These are phyloP conservation scores for Suhomyces ambrosiae DNA, from an alignment of 1,139 yeast genomes.

Conservation along the genomic window DNA sequence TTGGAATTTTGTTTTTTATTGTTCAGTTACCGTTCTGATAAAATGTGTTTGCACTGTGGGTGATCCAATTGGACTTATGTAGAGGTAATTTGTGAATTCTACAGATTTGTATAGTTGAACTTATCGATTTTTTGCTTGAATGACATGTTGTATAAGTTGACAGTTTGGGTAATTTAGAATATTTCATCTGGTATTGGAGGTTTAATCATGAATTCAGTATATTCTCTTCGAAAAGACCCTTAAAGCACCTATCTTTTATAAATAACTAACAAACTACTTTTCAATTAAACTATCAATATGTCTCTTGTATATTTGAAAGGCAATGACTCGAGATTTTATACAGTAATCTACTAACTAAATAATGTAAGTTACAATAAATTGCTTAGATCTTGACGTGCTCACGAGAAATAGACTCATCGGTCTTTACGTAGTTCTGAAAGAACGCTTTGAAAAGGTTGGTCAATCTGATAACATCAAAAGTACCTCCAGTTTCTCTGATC, in stretches of 20 bases:
- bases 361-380: no score
- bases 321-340: background rate
- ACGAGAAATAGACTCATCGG: slow-evolving; percentile 33
- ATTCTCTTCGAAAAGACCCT: no score
- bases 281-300: no score
- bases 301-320: background rate
- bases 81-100: no score
- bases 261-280: no score
- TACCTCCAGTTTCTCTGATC: slow-evolving; percentile 90
- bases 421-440: slow-evolving; percentile 43
- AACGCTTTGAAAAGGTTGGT: slow-evolving; percentile 63
- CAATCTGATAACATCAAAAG: slow-evolving; percentile 68
- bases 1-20: no score
- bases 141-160: no score
- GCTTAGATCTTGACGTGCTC: slow-evolving; percentile 21
- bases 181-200: background rate
- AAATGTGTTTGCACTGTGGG: no score
- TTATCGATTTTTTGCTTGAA: background rate
- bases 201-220: background rate
- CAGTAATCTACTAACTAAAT: background rate
- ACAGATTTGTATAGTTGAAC: background rate
- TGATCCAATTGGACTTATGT: no score
- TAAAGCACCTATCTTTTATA: no score
- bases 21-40: no score
- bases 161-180: no score